Conservation (phyloP, 345 rosid genomes). For the Pseudoturritis turrita region DNA sequence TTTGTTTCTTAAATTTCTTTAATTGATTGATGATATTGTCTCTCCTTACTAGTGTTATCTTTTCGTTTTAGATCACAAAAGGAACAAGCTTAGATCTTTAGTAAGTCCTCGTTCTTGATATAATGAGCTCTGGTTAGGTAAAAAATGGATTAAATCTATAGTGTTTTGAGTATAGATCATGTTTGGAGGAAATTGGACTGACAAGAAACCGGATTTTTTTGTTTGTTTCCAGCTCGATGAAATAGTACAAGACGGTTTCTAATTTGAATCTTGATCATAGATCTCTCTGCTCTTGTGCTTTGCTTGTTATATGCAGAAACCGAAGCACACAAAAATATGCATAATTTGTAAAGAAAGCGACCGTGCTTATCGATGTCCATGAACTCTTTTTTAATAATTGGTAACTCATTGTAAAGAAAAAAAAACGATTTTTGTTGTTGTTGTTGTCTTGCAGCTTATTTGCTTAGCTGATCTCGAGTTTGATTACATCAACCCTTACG, state of each 20-base stretch:
- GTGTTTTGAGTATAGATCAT: background rate
- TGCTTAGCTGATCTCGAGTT: conserved; percentile 75
- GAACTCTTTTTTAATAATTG: background rate
- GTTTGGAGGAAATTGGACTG: background rate
- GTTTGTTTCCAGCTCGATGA: background rate
- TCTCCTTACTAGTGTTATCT: background rate
- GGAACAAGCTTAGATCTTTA: background rate
- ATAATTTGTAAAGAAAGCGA: background rate
- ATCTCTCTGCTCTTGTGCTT: background rate
- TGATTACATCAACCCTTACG: conserved; percentile 75
- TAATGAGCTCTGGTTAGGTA: background rate
- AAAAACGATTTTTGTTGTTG: background rate
- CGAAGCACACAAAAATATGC: background rate
- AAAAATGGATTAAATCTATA: conserved; percentile 9
- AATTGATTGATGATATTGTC: background rate
- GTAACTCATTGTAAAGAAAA: background rate
- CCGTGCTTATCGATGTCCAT: background rate
- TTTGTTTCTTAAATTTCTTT: background rate
- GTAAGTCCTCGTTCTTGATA: background rate
- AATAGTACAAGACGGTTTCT: background rate
- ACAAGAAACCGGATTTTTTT: background rate
- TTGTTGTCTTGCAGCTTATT: conserved; percentile 55
- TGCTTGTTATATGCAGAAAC: background rate
- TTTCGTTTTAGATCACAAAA: background rate
- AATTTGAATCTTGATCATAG: background rate